Percentiles rank a stretch among this genome's conserved stretches.
Evolutionary conservation across 371 early-diverging fungal species (phyloP).

Genomic region (Mortierella sp.): DNA sequence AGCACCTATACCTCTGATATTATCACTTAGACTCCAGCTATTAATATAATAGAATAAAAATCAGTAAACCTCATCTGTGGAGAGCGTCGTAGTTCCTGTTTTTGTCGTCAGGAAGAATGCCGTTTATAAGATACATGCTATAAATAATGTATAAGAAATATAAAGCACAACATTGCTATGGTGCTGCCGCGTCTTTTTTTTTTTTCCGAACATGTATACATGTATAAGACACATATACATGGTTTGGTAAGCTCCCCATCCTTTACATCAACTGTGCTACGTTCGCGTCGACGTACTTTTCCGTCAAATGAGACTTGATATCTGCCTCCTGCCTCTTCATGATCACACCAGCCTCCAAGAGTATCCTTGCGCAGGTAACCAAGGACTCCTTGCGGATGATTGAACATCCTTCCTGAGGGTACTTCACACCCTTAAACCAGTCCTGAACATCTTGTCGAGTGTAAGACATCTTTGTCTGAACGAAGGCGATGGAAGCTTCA

Average conservation of each 20-base stretch:
- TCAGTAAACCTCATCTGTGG: neutral
- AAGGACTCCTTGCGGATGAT: slow-evolving; percentile 63
- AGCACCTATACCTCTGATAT: no score
- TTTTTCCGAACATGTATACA: neutral
- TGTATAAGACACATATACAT: no score
- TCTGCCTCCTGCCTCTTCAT: slow-evolving; percentile 33
- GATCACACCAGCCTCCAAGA: slow-evolving; percentile 72
- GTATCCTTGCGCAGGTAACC: slow-evolving; percentile 59
- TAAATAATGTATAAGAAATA: neutral
- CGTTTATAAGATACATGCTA: no score
- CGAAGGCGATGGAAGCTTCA: slow-evolving; percentile 63
- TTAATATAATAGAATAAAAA: neutral
- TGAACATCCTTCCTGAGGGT: slow-evolving; percentile 61
- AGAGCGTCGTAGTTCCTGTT: neutral
- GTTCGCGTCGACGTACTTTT: slow-evolving; percentile 32
- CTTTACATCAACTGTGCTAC: slow-evolving; percentile 22
- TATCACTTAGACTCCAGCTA: neutral
- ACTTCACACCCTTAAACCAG: slow-evolving; percentile 80
- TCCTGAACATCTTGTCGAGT: slow-evolving; percentile 70
- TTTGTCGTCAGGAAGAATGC: no score
- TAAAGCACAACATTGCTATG: neutral
- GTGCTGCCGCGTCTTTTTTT: neutral
- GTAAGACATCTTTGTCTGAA: slow-evolving; percentile 70
- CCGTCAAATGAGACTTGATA: slow-evolving; percentile 15
- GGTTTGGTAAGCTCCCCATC: no score